Percentiles rank a stretch among this genome's conserved stretches.
phyloP scores from a whole-genome alignment of 2,329 filamentous ascomycete species.

The Neonectria coccinea region DNA sequence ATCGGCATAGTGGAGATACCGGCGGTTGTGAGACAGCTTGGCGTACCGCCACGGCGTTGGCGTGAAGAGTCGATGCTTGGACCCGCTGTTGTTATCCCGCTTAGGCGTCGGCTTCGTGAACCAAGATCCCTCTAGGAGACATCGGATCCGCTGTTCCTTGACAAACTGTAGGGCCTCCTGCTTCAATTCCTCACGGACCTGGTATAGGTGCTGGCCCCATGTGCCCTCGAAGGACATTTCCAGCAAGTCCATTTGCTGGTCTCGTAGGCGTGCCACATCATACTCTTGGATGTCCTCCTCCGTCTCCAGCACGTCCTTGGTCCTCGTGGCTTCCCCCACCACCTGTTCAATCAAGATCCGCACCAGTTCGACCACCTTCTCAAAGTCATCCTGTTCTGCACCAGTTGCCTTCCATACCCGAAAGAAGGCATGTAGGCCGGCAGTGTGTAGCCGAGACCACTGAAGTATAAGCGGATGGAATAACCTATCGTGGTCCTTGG shows the following conservation, averaged over 20 bases:
- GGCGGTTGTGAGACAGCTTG: conserved; percentile 88
- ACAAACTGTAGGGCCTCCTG: conserved; percentile 95
- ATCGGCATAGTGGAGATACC: conserved; percentile 90
- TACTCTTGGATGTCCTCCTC: conserved; percentile 91
- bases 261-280: conserved; percentile 80
- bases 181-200: conserved; percentile 91
- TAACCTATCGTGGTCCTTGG: conserved; percentile 83
- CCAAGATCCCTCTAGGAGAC: conserved; percentile 89
- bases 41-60: conserved; percentile 82
- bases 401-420: conserved; percentile 92
- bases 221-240: conserved; percentile 93
- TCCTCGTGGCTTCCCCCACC: conserved; percentile 83
- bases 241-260: conserved; percentile 92
- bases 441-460: conserved; percentile 91
- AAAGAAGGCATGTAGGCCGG: conserved; percentile 87
- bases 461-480: conserved; percentile 91
- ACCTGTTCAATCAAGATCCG: conserved; percentile 92
- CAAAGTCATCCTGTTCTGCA: conserved; percentile 87
- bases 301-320: conserved; percentile 85
- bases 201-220: conserved; percentile 90
- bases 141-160: conserved; percentile 94
- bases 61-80: conserved; percentile 56
- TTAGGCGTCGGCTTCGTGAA: conserved; percentile 69
- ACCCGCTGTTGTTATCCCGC: conserved; percentile 50
- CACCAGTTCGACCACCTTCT: conserved; percentile 91